These are phyloP conservation scores for Alnus rubra DNA, from an alignment of 306 rosid genomes.

Conservation along the genomic window DNA sequence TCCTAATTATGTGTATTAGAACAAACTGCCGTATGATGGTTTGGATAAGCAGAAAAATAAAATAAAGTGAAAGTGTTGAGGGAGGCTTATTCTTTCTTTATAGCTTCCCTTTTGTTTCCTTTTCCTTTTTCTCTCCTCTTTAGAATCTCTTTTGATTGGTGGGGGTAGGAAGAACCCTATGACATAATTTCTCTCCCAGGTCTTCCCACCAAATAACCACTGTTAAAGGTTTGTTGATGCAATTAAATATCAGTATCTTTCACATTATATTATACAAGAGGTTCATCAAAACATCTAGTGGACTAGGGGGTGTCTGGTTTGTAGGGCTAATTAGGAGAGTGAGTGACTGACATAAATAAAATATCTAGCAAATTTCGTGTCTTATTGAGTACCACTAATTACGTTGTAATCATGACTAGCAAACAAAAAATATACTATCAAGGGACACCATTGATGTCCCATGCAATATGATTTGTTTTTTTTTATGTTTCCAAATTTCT, in stretches of 20 bases:
- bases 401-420: not conserved
- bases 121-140: not conserved
- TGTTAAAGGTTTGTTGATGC: constrained; percentile 3
- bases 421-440: not conserved
- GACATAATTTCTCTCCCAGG: constrained; percentile 25
- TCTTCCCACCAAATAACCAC: constrained; percentile 24
- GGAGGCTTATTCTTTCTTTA: constrained; percentile 20
- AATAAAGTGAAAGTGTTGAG: constrained; percentile 27
- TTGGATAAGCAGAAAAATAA: constrained; percentile 32
- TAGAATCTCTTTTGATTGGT: constrained; percentile 35
- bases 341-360: constrained; percentile 7
- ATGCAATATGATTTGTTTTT: not conserved
- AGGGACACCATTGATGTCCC: not conserved
- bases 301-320: constrained; percentile 5
- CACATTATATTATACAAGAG: not conserved
- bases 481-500: not conserved
- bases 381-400: constrained; percentile 9
- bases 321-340: constrained; percentile 25
- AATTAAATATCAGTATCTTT: not conserved
- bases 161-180: constrained; percentile 32
- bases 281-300: constrained; percentile 18
- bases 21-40: constrained; percentile 26
- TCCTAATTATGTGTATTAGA: constrained; percentile 29
- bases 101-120: constrained; percentile 20
- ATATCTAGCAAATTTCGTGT: not conserved